These are phyloP conservation scores for Telfairia occidentalis DNA, from an alignment of 331 rosid species.

Conservation along the genomic window DNA sequence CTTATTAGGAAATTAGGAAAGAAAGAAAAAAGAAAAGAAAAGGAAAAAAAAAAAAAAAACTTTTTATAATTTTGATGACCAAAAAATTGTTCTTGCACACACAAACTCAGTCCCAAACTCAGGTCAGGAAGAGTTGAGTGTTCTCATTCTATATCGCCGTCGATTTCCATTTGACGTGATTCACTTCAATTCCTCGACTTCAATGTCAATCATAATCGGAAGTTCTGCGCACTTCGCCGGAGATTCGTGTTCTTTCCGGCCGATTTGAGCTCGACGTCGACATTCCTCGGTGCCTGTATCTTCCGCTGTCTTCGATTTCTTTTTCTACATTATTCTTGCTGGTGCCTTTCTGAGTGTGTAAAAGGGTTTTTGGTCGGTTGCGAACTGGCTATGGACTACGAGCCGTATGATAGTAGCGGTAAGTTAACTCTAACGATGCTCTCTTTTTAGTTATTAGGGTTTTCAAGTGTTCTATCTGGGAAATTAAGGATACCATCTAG, in stretches of 20 bases:
- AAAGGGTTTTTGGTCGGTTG: neutral
- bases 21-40: neutral
- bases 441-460: conserved; percentile 18
- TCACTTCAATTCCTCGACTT: neutral
- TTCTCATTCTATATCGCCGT: conserved; percentile 5
- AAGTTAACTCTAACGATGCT: conserved; percentile 19
- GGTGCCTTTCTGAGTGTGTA: conserved; percentile 6
- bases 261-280: conserved; percentile 4
- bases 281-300: neutral
- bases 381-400: conserved; percentile 83
- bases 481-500: conserved; percentile 18
- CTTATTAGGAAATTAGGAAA: conserved; percentile 5
- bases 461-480: conserved; percentile 3
- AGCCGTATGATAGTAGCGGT: conserved; percentile 95
- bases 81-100: conserved; percentile 10
- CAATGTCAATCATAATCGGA: neutral
- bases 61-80: neutral
- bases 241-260: neutral
- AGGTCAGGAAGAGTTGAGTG: conserved; percentile 12
- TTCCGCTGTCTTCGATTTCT: neutral
- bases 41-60: neutral
- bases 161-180: neutral
- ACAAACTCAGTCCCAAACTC: conserved; percentile 14
- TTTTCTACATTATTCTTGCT: conserved; percentile 10
- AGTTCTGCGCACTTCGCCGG: neutral